Base-by-base conservation (phyloP, 768 basidiomycete species). In the Rhizopogon salebrosus region DNA sequence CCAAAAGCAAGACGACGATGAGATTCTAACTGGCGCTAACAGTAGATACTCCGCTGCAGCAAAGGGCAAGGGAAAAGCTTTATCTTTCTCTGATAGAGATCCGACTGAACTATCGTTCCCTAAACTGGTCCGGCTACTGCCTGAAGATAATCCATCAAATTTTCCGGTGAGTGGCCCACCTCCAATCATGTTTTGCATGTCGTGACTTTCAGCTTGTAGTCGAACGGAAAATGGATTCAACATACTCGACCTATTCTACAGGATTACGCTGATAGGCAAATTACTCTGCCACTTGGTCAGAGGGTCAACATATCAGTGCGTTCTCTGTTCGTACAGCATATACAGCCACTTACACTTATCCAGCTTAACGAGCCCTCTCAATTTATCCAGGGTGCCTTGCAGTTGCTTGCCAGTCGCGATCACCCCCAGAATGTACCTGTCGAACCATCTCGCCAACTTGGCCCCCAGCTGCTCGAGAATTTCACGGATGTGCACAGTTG, bases 391-490 rank as follows among this genome's bases (percentile, higher is more conserved):
- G 67, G 65, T 37, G 56, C 58, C 22, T 29, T 65, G 16, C 62
- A 69, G 35, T 48, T 67, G 6, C 67, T 67, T 35, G 65, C 48
- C 43, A 67, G 69, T 39, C 67, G 66, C 11, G 58, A 67, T 49
- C 41, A 36, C 35, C 42, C 22, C 27, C 10, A 20, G 3, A 49
- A 38, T 4, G 48, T 10, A 23, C 13, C 23, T 40, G 36, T 43
- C n/a, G 58, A 61, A 37, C 45, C 20, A 41, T 54, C 63, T 26
- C 59, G 61, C 5, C 52, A 39, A 22, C 61, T 67, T 2, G 67
- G 65, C 4, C 65, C 66, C 23, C 67, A 67, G 16, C 42, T 69
- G 0, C 57, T 69, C 23, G 68, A 65, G 37, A 67, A 67, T 36
- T 69, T 65, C 45, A 62, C 62, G 39, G 56, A 67, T 31, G 54